phyloP scores from a whole-genome alignment of 2,329 filamentous ascomycete genomes.

The Penicillium brasilianum region DNA sequence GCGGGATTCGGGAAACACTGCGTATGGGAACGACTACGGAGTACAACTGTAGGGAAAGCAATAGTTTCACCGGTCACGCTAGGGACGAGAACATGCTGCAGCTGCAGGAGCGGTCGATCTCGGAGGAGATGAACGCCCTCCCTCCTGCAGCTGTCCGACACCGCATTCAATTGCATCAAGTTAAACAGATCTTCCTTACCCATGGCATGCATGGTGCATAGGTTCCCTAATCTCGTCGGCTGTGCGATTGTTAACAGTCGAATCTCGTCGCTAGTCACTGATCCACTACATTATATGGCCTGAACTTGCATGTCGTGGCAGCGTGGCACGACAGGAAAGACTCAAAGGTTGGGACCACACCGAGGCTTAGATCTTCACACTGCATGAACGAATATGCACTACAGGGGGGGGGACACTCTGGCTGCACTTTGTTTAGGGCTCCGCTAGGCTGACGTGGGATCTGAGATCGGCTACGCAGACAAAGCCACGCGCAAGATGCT shows the following conservation, averaged over 20 bases:
- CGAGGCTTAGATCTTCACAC: conserved; percentile 15
- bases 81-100: neutral
- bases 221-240: neutral
- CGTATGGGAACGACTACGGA: neutral
- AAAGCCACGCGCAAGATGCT: conserved; percentile 10
- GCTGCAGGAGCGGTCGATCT: too few relatives aligned
- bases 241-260: neutral
- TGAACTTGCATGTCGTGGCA: neutral
- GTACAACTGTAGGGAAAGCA: neutral
- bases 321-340: neutral
- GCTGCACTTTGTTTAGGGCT: conserved; percentile 14
- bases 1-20: neutral
- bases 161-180: neutral
- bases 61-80: conserved; percentile 2
- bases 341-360: neutral
- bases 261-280: neutral
- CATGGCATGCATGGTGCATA: conserved; percentile 25
- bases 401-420: conserved; percentile 15
- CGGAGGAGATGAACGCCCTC: neutral
- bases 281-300: neutral
- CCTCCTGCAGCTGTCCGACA: conserved; percentile 5
- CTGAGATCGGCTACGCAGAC: conserved; percentile 13
- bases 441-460: conserved; percentile 18
- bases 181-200: conserved; percentile 5
- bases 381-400: conserved; percentile 12